Base-by-base conservation (phyloP, 208 protist species). In the Acanthamoeba healyi region DNA sequence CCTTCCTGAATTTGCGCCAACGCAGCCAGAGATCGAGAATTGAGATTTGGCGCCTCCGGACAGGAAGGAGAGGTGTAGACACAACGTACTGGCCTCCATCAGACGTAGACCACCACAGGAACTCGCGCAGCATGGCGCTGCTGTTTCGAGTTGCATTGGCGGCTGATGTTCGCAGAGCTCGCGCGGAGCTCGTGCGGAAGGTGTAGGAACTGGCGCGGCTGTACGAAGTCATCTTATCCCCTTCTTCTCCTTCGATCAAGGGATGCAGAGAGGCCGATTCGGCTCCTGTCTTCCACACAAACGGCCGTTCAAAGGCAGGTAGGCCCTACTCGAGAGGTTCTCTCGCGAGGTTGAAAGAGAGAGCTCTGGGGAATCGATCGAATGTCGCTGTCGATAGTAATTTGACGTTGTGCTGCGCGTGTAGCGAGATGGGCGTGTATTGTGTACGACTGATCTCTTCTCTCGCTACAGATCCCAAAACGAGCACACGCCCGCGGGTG, bases 201-300 rank as follows among this genome's bases (percentile, higher is more conserved):
- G 77, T 86, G 77, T 86, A 86, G 19, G 77, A 86, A 24, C 77
- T 86, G 5, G 77, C 77, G 6, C 44, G 19, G 46, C 77, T 86
- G 44, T 86, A 86, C 32, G 77, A 86, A 2, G 44, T 86, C 77
- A 86, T 86, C 77, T 86, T 86, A 19, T 26, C 10, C 74, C 15
- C 15, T 29, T 12, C 6, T 2, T 72, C 63, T 72, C 63, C 26
- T 61, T 72, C 32, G 63, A 38, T 72, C n/a, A n/a, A n/a, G n/a
- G 63, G 26, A 38, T 36, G 70, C 19, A 15, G 32, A 79, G 38
- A 29, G 36, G 38, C 17, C 70, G n/a, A 38, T 44, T 44, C 17
- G 29, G 65, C 58, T 26, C 19, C 26, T 65, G 3, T 65, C n/a
- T n/a, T n/a, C n/a, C n/a, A n/a, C n/a, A n/a, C n/a, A n/a, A n/a